Evolutionary conservation across 2,329 filamentous ascomycete genomes (phyloP).

Genomic region (Drechslera avenae): DNA sequence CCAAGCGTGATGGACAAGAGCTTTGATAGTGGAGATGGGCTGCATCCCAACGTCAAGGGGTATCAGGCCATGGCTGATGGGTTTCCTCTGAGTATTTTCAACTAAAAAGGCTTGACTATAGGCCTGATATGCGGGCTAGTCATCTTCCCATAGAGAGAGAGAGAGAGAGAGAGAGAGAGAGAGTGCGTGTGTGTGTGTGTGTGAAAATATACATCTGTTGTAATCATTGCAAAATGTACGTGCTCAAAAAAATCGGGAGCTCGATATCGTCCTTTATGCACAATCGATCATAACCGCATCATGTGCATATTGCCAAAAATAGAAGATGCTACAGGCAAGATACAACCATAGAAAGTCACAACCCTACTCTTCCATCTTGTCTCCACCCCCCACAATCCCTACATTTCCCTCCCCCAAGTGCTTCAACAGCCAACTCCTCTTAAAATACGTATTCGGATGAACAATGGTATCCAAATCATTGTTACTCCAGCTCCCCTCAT

Average conservation of each 20-base stretch:
- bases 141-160: too few relatives aligned
- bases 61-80: conserved; percentile 64
- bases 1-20: conserved; percentile 53
- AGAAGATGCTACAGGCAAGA: too few relatives aligned
- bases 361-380: conserved; percentile 45
- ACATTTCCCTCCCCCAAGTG: conserved; percentile 64
- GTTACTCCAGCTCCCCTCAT: conserved; percentile 55
- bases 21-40: conserved; percentile 66
- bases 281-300: too few relatives aligned
- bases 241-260: too few relatives aligned
- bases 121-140: too few relatives aligned
- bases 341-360: too few relatives aligned
- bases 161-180: too few relatives aligned
- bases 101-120: not conserved
- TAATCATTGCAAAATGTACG: too few relatives aligned
- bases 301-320: too few relatives aligned
- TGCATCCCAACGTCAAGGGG: conserved; percentile 66
- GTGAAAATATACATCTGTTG: too few relatives aligned
- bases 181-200: too few relatives aligned
- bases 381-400: conserved; percentile 35
- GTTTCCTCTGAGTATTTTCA: conserved; percentile 63
- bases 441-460: conserved; percentile 98
- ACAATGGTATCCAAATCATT: conserved; percentile 91
- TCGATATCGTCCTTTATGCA: too few relatives aligned
- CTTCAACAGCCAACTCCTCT: conserved; percentile 87